Base-by-base conservation (phyloP, 225 moss, liverwort and hornwort species). In the Asterella californica region DNA sequence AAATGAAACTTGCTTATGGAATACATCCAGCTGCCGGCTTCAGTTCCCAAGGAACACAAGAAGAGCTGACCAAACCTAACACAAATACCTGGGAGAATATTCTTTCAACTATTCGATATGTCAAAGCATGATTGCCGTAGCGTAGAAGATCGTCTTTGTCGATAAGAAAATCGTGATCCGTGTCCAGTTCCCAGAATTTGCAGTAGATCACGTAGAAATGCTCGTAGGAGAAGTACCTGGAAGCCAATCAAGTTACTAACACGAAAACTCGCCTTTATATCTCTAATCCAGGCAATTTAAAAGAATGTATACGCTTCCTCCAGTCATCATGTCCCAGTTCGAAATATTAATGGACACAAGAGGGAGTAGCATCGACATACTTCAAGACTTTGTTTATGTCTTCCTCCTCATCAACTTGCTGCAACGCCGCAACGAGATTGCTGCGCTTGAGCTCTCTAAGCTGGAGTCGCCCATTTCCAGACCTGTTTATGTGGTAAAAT, bases 141-240 rank as follows among this genome's bases (percentile, higher is more conserved):
- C 96, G 96, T 80, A 96, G 83, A 47, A 96, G 86, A 79, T 94
- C 94, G 76, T 96, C 96, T 82, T 92, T 90, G 78, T 94, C 92
- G 27, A 96, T 94, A 19, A 91, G 82, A 81, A 96, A 96, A 82
- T 96, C 96, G 77, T 94, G 96, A 83, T 96, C 96, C 64, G 94
- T 89, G 78, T 96, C 96, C 83, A 96, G 83, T 81, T 96, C 96
- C 96, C 96, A 96, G 74, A 96, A 96, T 78, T 96, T 96, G 89
- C 96, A 96, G 83, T 96, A 96, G 69, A 96, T 88, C 79, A 96
- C 96, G 88, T 94, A 96, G 45, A 96, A 96, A 83, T 96, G 96
- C 76, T 96, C 94, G 77, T 96, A 96, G 42, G 96, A 96, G 83
- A 96, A 96, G 81, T 94, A 96, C 81, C 96, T 96, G 89, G 25